Evolutionary conservation across 2,329 filamentous ascomycete species (phyloP), one percentile per base, ranked within the genome.

Genomic region (Penicillium brevicompactum): DNA sequence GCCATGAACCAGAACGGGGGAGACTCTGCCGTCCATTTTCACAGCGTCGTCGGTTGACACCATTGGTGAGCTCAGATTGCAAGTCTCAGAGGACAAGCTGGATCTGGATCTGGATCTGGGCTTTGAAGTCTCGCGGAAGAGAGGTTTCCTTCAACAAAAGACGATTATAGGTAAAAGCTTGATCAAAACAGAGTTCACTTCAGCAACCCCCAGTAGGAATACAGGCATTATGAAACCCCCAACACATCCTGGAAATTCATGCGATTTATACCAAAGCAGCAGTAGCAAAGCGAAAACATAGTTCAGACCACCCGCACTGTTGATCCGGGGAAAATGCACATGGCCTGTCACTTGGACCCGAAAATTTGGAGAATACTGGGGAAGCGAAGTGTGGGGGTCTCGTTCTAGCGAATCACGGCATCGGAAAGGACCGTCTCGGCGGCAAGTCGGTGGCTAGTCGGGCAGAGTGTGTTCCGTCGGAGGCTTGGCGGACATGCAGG

Each of bases 401-500:
- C 27, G 5, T n/a, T 18, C 30, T 32, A 30, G 46, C 40, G 47
- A 51, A 49, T 56, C 57, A 51, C 24, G 24, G 18, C 21, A n/a
- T 8, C 10, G 16, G 31, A 44, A 51, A 41, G 46, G 10, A 18
- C 24, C 7, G 37, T 21, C 14, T 38, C 53, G 61, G 60, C 21
- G 38, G 45, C 54, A 48, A 61, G 46, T 48, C 60, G 60, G 60
- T 30, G 13, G 38, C 43, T 52, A 53, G 48, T 46, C 59, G 59
- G 57, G 47, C 24, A 11, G 18, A 22, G 2, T 6, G 1, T 9
- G 14, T 11, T 5, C 4, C 14, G 32, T 40, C 50, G 51, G 57
- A 21, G 43, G 32, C 52, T 58, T 55, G 45, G 41, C 52, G 52
- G 52, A 4, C 5, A 41, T 49, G 14, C 21, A 37, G 46, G n/a